Conservation (phyloP, 306 rosid genomes). For the Corylus heterophylla region DNA sequence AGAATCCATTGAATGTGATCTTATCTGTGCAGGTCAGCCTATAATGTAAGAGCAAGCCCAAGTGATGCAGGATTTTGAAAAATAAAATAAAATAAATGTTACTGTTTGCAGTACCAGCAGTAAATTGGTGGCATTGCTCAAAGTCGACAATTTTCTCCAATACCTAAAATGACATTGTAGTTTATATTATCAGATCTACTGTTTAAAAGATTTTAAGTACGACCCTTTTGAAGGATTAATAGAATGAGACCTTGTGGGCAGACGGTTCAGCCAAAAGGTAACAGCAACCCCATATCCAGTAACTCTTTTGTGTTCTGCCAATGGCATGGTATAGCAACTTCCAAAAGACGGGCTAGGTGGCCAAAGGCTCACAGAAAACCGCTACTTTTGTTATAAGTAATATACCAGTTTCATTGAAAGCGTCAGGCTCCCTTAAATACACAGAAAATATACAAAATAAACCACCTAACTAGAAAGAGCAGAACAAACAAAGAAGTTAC, state of each 20-base stretch:
- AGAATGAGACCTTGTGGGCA: background rate
- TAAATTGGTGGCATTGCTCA: too few relatives aligned
- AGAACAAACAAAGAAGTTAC: too few relatives aligned
- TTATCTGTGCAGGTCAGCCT: background rate
- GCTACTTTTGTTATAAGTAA: background rate
- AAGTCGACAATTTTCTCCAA: background rate
- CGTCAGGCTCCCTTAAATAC: too few relatives aligned
- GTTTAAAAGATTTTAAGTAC: background rate
- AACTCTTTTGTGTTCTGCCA: background rate
- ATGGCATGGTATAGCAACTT: background rate
- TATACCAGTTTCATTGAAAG: too few relatives aligned
- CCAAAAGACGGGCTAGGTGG: background rate
- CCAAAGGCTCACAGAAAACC: background rate
- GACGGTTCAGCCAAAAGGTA: background rate
- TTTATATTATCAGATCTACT: background rate
- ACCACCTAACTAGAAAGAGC: too few relatives aligned
- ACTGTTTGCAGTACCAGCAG: too few relatives aligned
- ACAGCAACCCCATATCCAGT: background rate
- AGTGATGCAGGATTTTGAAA: too few relatives aligned
- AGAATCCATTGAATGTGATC: background rate
- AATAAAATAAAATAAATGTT: too few relatives aligned
- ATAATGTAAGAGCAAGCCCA: background rate
- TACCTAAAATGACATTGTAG: background rate
- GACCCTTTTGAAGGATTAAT: background rate
- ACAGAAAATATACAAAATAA: too few relatives aligned